Conservation (phyloP, 2,329 filamentous ascomycete genomes). For the Penicillium sp. region DNA sequence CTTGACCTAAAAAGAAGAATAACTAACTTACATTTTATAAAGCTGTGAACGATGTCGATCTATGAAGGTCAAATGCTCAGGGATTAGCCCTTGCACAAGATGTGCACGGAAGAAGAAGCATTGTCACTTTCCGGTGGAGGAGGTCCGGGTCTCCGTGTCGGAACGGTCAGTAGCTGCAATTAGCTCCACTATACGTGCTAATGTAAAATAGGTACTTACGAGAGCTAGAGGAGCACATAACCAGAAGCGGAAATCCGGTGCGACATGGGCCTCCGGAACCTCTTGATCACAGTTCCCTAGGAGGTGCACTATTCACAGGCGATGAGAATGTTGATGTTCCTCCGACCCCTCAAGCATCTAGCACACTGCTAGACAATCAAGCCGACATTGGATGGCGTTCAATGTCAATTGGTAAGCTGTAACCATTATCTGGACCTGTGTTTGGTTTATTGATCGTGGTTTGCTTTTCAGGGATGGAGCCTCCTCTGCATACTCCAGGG, state of each 20-base stretch:
- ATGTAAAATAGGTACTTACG: constrained; percentile 16
- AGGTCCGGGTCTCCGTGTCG: constrained; percentile 24
- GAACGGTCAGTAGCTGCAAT: constrained; percentile 16
- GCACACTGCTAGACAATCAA: background rate
- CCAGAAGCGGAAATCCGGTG: background rate
- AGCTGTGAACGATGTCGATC: constrained; percentile 29
- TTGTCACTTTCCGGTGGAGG: constrained; percentile 24
- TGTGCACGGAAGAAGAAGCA: constrained; percentile 23
- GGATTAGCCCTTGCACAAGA: constrained; percentile 25
- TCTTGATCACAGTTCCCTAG: background rate
- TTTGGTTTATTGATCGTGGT: background rate
- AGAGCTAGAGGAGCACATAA: constrained; percentile 19
- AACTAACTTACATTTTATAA: background rate
- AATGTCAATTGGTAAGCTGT: background rate
- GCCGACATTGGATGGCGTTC: background rate
- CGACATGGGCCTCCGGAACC: background rate
- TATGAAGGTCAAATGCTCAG: constrained; percentile 32
- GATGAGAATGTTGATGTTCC: background rate
- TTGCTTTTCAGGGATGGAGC: constrained; percentile 4
- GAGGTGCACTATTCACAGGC: background rate
- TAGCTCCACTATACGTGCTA: background rate
- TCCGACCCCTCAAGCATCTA: constrained; percentile 2
- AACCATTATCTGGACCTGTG: too few species aligned
- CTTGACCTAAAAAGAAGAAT: background rate
- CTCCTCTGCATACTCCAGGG: background rate